These are phyloP conservation scores for Zhuliangozyma parablackwelliae DNA, from an alignment of 1,139 yeast genomes.

Conservation along the genomic window DNA sequence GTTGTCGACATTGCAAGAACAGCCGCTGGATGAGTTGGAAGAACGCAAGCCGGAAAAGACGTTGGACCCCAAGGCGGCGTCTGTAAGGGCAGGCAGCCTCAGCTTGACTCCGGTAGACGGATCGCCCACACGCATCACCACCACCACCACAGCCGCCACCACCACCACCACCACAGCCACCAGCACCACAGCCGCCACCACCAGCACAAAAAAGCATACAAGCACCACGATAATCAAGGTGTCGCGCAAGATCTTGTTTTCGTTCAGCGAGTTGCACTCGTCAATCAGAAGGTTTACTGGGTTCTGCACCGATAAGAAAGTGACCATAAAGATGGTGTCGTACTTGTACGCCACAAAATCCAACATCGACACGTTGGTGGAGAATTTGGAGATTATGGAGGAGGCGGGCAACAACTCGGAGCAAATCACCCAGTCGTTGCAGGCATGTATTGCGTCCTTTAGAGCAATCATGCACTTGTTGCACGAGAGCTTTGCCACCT, in stretches of 20 bases:
- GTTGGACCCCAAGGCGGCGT: too few species aligned
- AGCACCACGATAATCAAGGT: constrained; percentile 39
- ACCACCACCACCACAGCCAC: constrained; percentile 4
- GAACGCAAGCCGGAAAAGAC: neutral
- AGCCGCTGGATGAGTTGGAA: constrained; percentile 31
- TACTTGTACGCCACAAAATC: constrained; percentile 53
- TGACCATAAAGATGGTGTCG: constrained; percentile 56
- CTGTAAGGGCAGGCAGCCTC: neutral
- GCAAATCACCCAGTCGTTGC: constrained; percentile 27
- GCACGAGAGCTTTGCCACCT: constrained; percentile 42
- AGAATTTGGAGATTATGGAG: constrained; percentile 54
- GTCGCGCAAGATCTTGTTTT: constrained; percentile 52
- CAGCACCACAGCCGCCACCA: neutral
- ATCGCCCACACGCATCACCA: neutral
- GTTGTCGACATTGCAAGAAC: constrained; percentile 64
- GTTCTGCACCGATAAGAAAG: constrained; percentile 60
- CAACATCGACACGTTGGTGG: constrained; percentile 57
- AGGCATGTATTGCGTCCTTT: constrained; percentile 41
- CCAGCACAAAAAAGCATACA: constrained; percentile 12
- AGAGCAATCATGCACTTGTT: constrained; percentile 48
- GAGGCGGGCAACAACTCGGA: constrained; percentile 31
- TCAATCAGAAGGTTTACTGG: constrained; percentile 64
- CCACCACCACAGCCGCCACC: constrained; percentile 3
- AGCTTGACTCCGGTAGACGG: neutral
- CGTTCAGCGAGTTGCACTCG: constrained; percentile 68